A percentile compares a stretch with the other conserved stretches of the same genome.
Evolutionary conservation across 305 asterid genomes (phyloP).

Genomic region (Solanum hybrid): DNA sequence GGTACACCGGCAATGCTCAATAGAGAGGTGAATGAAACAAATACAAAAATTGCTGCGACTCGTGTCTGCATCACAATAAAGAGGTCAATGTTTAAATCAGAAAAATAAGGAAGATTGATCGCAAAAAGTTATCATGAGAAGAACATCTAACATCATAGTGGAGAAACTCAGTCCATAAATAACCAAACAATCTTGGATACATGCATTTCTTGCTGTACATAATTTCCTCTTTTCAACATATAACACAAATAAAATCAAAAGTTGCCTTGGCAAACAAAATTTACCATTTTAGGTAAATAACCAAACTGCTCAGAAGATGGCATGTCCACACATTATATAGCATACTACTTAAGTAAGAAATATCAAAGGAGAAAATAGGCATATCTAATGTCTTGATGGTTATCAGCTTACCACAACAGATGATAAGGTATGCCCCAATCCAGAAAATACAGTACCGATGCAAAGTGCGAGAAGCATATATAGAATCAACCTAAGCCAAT

Average conservation of each 20-base stretch:
- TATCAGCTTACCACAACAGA: slow-evolving; percentile 63
- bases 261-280: neutral
- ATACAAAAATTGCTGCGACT: slow-evolving; percentile 80
- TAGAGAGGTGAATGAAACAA: slow-evolving; percentile 77
- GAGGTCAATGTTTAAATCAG: slow-evolving; percentile 7
- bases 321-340: neutral
- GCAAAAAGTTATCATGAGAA: neutral
- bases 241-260: neutral
- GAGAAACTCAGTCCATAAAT: neutral
- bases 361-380: neutral
- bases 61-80: slow-evolving; percentile 52
- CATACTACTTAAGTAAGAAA: neutral
- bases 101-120: neutral
- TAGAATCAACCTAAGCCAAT: slow-evolving; percentile 85
- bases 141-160: neutral
- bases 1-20: slow-evolving; percentile 89
- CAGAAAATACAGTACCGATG: slow-evolving; percentile 74
- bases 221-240: neutral
- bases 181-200: neutral
- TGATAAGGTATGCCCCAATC: slow-evolving; percentile 91
- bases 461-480: slow-evolving; percentile 57
- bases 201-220: neutral
- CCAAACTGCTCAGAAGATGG: neutral
- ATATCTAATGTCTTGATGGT: neutral
- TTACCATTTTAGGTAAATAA: neutral